Evolutionary conservation across 129 eudicot species (phyloP), one percentile per base, ranked within the genome.

Genomic region (Ambrosia artemisiifolia): DNA sequence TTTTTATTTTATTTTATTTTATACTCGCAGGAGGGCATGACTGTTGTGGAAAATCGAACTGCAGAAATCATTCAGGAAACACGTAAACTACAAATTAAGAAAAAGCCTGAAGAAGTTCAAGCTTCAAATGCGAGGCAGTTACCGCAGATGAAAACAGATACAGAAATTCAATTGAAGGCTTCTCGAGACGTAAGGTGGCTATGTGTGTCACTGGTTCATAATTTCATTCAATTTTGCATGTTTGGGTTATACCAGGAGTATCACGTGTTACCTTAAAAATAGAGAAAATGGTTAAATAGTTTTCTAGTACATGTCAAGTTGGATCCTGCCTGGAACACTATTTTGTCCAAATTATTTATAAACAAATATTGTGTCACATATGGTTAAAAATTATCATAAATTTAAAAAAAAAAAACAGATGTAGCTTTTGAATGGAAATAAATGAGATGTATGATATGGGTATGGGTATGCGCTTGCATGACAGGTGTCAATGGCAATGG

Each of bases 171-270:
- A 82, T 59, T 93, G 84, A 90, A 93, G 85, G 98, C 98, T 76
- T 93, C 98, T 80, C 92, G 98, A 77, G 96, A 93, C 88, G 98
- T 93, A 92, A 92, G 98, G 96, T 89, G 84, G 85, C 96, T 79
- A 79, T 88, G 71, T 88, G 74, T 85, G 62, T 75, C 78, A 79
- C 79, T 81, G 78, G 81, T 81, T 72, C 32, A 69, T 69, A 18
- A 40, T 40, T 7, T 40, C 44, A 5, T 16, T 53, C 24, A 38
- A 12, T 63, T 42, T 71, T 75, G 59, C 49, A 18, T 50, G 5
- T 44, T 24, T 53, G 34, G 60, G 76, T 78, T 40, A 43, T 47
- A n/a, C n/a, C n/a, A n/a, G n/a, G n/a, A n/a, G n/a, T 43, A 40
- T 53, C 43, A 53, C 44, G 18, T 33, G 34, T 70, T 48, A 55